These are phyloP conservation scores for Neonectria ditissima DNA, from an alignment of 2,329 filamentous ascomycete genomes.

Conservation along the genomic window DNA sequence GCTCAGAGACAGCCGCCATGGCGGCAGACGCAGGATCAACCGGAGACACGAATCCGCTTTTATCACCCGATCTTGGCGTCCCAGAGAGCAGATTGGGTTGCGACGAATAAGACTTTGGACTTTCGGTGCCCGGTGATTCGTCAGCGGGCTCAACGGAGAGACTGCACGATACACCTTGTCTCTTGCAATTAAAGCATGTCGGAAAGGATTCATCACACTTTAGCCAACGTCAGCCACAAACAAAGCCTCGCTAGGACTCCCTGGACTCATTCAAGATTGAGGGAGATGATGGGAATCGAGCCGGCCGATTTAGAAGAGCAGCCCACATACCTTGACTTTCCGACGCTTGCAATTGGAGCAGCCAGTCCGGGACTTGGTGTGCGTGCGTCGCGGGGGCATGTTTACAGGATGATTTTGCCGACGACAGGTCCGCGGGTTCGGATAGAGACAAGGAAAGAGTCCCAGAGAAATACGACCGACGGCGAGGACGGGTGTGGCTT, in stretches of 20 bases:
- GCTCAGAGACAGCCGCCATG: conserved; percentile 31
- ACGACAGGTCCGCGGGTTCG: conserved; percentile 39
- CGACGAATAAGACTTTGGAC: neutral
- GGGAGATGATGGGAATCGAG: neutral
- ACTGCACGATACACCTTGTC: conserved; percentile 46
- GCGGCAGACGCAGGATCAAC: conserved; percentile 12
- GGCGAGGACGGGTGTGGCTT: conserved; percentile 9
- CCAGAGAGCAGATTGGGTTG: conserved; percentile 32
- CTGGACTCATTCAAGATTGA: neutral
- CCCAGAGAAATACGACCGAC: conserved; percentile 4
- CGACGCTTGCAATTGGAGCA: conserved; percentile 49
- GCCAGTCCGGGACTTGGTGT: conserved; percentile 51
- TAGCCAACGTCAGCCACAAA: conserved; percentile 16
- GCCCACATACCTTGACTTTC: conserved; percentile 49
- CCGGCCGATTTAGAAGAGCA: neutral
- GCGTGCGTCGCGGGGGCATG: conserved; percentile 46
- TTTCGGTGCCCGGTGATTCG: conserved; percentile 1
- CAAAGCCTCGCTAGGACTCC: neutral
- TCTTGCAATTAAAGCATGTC: conserved; percentile 47
- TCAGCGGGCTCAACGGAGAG: conserved; percentile 25
- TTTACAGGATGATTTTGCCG: conserved; percentile 46
- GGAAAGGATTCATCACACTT: conserved; percentile 46
- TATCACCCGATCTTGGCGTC: conserved; percentile 28
- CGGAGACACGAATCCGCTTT: conserved; percentile 21
- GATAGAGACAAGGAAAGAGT: conserved; percentile 5